Base-by-base conservation (phyloP, 164 flowering plant species). In the Umbellularia californica region DNA sequence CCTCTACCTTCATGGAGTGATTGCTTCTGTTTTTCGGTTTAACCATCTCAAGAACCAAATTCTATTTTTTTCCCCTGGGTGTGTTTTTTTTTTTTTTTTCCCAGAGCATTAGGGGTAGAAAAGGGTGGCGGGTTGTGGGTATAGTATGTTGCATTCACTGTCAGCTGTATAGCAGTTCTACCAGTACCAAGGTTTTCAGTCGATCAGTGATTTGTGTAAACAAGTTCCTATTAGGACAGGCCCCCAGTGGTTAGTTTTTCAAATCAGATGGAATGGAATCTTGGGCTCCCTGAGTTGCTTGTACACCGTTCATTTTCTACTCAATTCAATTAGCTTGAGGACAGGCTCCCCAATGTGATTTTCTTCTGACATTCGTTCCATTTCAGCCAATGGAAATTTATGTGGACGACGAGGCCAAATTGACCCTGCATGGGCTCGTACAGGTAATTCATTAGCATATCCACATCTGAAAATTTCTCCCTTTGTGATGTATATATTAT, bases 341-440 rank as follows among this genome's bases (percentile, higher is more conserved):
- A 82, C 68, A 83, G 84, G 82, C 47, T 78, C 12, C 78, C 90
- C 90, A 88, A 89, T 84, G 68, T 84, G 82, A 79, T 90, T 5
- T 89, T 87, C 75, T 86, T 87, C 50, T 93, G 87, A 82, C 83
- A 77, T 90, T 88, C 91, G 76, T 89, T 87, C 87, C 58, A 82
- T 92, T 92, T 80, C 99, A 95, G 99, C 99, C 99, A 20, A 95
- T 95, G 99, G 99, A 95, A 85, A 95, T 95, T 73, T 95, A 95
- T 86, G 99, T 95, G 52, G 99, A 95, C 33, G 99, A 95, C 70
- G 99, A 95, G 77, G 98, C 99, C 68, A 95, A 95, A 86, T 81
- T 95, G 87, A 95, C 99, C 74, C 89, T 95, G 14, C 99, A 95
- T 81, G 99, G 99, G 27, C 97, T 95, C 75, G 99, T 95, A 47